Evolutionary conservation across 768 basidiomycete genomes (phyloP).

Genomic region (Lactarius vividus): DNA sequence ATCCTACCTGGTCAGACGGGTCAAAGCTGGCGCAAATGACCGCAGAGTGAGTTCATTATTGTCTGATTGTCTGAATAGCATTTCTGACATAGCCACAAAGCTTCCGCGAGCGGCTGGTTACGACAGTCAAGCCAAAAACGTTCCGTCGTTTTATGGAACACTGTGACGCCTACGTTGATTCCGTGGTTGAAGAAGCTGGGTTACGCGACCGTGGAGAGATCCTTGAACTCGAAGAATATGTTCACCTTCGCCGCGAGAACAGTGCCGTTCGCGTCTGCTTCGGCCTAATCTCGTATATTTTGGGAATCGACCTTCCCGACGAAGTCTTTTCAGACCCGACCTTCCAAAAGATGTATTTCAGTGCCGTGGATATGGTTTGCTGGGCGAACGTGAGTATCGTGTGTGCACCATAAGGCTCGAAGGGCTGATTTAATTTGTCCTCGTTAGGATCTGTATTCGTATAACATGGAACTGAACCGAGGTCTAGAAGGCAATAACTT

Average conservation of each 20-base stretch:
- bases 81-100: constrained; percentile 35
- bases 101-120: constrained; percentile 49
- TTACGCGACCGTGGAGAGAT: constrained; percentile 56
- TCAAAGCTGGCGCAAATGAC: constrained; percentile 59
- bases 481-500: constrained; percentile 67
- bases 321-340: constrained; percentile 54
- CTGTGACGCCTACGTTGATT: constrained; percentile 54
- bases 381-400: constrained; percentile 60
- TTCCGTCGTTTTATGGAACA: constrained; percentile 50
- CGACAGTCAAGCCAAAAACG: constrained; percentile 45
- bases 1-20: constrained; percentile 51
- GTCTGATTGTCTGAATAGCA: constrained; percentile 5
- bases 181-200: constrained; percentile 58
- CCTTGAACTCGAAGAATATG: constrained; percentile 53
- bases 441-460: constrained; percentile 63
- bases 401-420: not conserved
- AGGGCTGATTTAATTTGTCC: constrained; percentile 6
- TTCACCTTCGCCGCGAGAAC: constrained; percentile 61
- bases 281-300: constrained; percentile 57
- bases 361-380: constrained; percentile 63
- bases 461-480: constrained; percentile 68
- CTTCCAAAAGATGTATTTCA: constrained; percentile 53
- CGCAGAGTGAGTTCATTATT: constrained; percentile 47
- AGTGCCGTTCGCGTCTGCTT: constrained; percentile 66
- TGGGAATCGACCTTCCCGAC: constrained; percentile 62